These are phyloP conservation scores for Tieghemiomyces parasiticus DNA, from an alignment of 192 early-diverging fungal species.

Conservation along the genomic window DNA sequence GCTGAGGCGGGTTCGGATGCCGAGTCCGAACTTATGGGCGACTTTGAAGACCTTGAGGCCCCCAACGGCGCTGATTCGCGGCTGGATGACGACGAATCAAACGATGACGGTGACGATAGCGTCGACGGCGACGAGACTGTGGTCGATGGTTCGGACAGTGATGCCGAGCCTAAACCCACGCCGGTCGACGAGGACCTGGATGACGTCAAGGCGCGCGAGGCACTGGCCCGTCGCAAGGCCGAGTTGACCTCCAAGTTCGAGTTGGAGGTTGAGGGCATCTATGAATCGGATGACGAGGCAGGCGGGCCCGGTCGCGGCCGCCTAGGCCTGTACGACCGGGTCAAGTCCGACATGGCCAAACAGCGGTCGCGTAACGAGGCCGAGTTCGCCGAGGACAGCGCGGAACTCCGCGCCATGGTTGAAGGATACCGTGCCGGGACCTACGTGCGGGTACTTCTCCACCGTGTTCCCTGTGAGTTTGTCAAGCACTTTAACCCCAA, in stretches of 20 bases:
- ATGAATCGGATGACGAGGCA: constrained; percentile 38
- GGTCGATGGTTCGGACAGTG: constrained; percentile 11
- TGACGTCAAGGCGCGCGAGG: constrained; percentile 42
- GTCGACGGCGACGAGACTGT: constrained; percentile 1
- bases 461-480: constrained; percentile 90
- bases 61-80: constrained; percentile 32
- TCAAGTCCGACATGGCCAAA: constrained; percentile 76
- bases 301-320: too few species aligned
- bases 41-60: constrained; percentile 14
- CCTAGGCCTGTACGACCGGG: constrained; percentile 81
- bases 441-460: constrained; percentile 84
- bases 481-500: constrained; percentile 78
- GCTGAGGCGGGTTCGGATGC: constrained; percentile 14
- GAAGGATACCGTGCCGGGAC: constrained; percentile 87
- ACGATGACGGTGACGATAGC: constrained; percentile 11
- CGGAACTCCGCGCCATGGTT: constrained; percentile 53
- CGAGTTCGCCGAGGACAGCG: constrained; percentile 80
- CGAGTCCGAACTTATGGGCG: background rate
- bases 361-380: constrained; percentile 67
- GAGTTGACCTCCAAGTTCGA: constrained; percentile 35
- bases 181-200: constrained; percentile 31
- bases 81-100: constrained; percentile 47
- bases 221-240: constrained; percentile 67
- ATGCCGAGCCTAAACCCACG: constrained; percentile 14
- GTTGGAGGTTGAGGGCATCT: constrained; percentile 35